Base-by-base conservation (phyloP, 441 rosid genomes). In the Gossypium gossypioides region DNA sequence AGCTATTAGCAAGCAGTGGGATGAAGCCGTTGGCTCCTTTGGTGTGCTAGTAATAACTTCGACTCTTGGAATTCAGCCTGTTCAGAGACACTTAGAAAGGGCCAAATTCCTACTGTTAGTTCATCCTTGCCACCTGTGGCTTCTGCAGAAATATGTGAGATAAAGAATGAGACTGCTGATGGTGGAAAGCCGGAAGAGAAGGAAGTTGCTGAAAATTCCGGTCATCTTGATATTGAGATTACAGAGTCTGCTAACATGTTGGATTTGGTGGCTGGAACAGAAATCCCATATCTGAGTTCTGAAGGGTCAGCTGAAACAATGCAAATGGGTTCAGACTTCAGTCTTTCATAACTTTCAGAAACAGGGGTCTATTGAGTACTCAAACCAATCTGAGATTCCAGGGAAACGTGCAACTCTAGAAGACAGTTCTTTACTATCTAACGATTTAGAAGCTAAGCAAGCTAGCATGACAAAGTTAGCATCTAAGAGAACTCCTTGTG, bases 261-360 rank as follows among this genome's bases (percentile, higher is more conserved):
- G 77, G 75, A 64, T 79, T 72, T 81, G 44, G 80, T 76, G 59
- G 71, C 76, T 51, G 76, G 71, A 73, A 72, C 54, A 62, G 85
- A 85, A 73, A 65, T 68, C 56, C 83, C 80, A 0, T 81, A 75
- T 71, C 22, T 84, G 50, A 83, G 87, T 72, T 86, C 91, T 66
- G 92, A 91, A 83, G 94, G 91, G 65, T 84, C 92, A 69, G 86
- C 84, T 73, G 95, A 89, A 82, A 86, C 84, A 19, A 78, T 78
- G 18, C 89, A 87, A 75, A 77, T 80, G 58, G 87, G 78, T 81
- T 81, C 80, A 55, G 81, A 51, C 69, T 81, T 81, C 80, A 55
- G 81, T 55, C 67, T 69, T 66, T 79, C 82, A 77, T 70, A 78
- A 80, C 81, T 81, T 72, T 68, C 79, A 66, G 76, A 81, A 82